A percentile compares a stretch with the other conserved stretches of the same genome.
phyloP scores from a whole-genome alignment of 768 basidiomycete species.

The Fibroporia radiculosa region DNA sequence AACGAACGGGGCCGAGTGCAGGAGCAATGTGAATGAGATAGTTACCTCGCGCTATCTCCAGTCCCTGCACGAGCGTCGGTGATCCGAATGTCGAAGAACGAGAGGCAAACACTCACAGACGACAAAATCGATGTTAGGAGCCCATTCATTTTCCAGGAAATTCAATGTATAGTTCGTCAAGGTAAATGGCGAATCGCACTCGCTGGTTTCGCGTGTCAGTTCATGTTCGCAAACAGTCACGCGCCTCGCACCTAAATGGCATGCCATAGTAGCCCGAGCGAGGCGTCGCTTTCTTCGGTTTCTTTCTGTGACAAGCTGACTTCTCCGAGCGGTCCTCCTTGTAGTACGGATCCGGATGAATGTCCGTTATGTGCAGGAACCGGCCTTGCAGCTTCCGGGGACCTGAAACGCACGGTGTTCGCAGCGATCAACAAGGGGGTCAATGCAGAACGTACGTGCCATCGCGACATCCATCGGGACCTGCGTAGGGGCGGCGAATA shows the following conservation, averaged over 20 bases:
- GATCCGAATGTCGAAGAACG: not conserved
- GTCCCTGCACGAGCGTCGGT: slow-evolving; percentile 44
- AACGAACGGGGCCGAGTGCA: too few relatives aligned
- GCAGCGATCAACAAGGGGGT: slow-evolving; percentile 11
- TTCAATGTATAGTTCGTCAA: slow-evolving; percentile 82
- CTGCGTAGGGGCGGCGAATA: slow-evolving; percentile 33
- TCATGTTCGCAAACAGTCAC: too few relatives aligned
- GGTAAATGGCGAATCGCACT: slow-evolving; percentile 75
- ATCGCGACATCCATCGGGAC: slow-evolving; percentile 27
- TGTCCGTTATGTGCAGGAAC: slow-evolving; percentile 78
- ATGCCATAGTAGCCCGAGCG: slow-evolving; percentile 58
- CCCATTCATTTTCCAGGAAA: slow-evolving; percentile 73
- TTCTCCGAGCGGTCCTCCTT: slow-evolving; percentile 38
- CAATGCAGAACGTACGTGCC: slow-evolving; percentile 21
- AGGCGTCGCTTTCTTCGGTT: slow-evolving; percentile 45
- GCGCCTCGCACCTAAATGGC: slow-evolving; percentile 62
- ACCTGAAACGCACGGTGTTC: slow-evolving; percentile 3
- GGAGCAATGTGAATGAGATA: too few relatives aligned
- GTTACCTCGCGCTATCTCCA: slow-evolving; percentile 65
- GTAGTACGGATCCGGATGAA: slow-evolving; percentile 77
- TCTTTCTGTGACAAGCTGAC: slow-evolving; percentile 61
- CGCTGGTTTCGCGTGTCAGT: slow-evolving; percentile 29
- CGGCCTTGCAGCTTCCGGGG: slow-evolving; percentile 52
- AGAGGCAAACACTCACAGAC: slow-evolving; percentile 47
- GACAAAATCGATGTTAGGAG: slow-evolving; percentile 82